These are phyloP conservation scores for Irpex sp. DNA, from an alignment of 1,284 basidiomycete species.

Conservation along the genomic window DNA sequence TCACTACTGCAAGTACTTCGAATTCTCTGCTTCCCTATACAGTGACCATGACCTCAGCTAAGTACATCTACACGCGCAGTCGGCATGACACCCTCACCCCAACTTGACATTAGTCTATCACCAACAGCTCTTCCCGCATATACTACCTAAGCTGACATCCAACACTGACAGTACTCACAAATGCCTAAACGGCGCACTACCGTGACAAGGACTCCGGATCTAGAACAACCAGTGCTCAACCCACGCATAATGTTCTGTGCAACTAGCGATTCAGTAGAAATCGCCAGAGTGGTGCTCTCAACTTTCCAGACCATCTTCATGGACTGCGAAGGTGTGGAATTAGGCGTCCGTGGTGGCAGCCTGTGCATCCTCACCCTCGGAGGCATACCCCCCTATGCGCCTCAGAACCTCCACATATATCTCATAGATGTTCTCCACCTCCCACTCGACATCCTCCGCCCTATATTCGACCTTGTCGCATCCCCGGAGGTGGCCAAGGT, in stretches of 20 bases:
- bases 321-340: background rate
- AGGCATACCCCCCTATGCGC: background rate
- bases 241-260: background rate
- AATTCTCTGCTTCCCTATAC: no score
- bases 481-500: background rate
- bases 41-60: no score
- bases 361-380: conserved; percentile 2
- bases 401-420: background rate
- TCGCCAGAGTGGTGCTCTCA: background rate
- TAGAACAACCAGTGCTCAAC: background rate
- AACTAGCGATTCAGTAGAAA: background rate
- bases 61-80: no score
- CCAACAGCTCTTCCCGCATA: no score
- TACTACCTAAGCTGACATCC: no score
- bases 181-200: no score
- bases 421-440: conserved; percentile 1
- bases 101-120: no score
- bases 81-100: no score
- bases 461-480: background rate
- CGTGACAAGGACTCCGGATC: no score
- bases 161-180: no score
- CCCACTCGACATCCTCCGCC: background rate
- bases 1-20: no score
- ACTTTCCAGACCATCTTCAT: background rate
- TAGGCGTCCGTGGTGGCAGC: background rate